A percentile compares a stretch with the other conserved stretches of the same genome.
phyloP scores from a whole-genome alignment of 306 rosid genomes.

The Pterocarpus santalinus region DNA sequence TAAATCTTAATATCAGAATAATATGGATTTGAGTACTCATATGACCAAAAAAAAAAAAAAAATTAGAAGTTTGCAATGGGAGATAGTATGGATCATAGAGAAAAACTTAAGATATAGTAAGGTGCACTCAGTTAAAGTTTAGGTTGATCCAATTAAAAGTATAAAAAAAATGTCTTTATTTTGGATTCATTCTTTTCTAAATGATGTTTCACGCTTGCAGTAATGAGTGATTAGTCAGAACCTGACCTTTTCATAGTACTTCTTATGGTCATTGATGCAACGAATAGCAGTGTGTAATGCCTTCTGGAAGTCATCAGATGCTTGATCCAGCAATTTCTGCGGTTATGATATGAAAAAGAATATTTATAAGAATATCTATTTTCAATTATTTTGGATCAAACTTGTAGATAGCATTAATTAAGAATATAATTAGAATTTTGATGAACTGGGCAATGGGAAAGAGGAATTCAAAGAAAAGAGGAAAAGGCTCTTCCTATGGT shows the following conservation, averaged over 20 bases:
- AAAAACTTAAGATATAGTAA: no score
- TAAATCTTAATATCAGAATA: neutral
- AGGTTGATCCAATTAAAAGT: neutral
- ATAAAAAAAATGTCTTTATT: neutral
- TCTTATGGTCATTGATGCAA: conserved; percentile 75
- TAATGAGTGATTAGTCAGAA: neutral
- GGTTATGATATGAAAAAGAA: neutral
- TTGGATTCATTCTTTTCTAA: neutral
- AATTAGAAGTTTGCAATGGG: no score
- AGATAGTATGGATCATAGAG: no score
- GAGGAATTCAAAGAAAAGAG: neutral
- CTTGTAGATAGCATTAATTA: neutral
- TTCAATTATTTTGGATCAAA: conserved; percentile 2
- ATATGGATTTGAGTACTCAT: conserved; percentile 1
- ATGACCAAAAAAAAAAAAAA: no score
- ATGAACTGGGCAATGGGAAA: neutral
- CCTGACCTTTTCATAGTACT: conserved; percentile 88
- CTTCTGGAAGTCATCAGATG: conserved; percentile 60
- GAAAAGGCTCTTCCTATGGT: neutral
- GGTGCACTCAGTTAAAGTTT: neutral
- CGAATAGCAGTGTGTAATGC: conserved; percentile 68
- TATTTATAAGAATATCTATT: no score
- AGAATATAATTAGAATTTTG: neutral
- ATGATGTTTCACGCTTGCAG: neutral
- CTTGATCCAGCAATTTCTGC: conserved; percentile 68